Evolutionary conservation across 108 stramenopile species (phyloP), one percentile per base, ranked within the genome.

Genomic region (Nannochloropsis oceanica): DNA sequence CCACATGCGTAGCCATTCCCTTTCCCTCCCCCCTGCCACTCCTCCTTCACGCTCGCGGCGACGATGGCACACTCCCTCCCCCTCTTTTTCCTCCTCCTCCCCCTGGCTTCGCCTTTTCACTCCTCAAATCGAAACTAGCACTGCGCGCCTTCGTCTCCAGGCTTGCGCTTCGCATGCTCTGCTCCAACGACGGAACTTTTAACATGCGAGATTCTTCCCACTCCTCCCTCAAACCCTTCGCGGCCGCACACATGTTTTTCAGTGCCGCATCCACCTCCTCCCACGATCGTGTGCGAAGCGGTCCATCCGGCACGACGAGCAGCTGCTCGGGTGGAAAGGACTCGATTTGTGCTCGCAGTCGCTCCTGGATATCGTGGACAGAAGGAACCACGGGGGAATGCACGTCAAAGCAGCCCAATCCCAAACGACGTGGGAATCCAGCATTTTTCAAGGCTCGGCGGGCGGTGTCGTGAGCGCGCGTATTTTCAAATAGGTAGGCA

Each of bases 401-500:
- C 85, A 94, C 92, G 85, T 94, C 93, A 85, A 93, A 94, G 14
- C 87, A 79, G 22, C 93, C 93, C 12, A 93, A 93, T 26, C 93
- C 93, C 27, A 94, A 87, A 13, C 90, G 92, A 59, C 93, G 93
- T 25, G 44, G 80, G 89, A 93, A 94, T 50, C 87, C 86, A 43
- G 90, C 84, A 7, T 81, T 46, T 43, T 85, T 42, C 86, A 93
- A 93, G n/a, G 92, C 90, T 43, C 43, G 42, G 25, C 93, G 88
- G 0, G 92, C 92, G 0, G 85, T 93, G 84, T 93, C 86, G 87
- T 92, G 90, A 80, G 87, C 90, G 34, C 93, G 92, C 43, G 92
- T 89, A 82, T 92, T 94, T 81, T 94, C 93, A 87, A 94, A 93
- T 79, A 92, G 92, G 89, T 93, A 93, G 50, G 93, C 92, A 84